These are phyloP conservation scores for Psilocybe subaeruginosa DNA, from an alignment of 768 basidiomycete genomes.

Conservation along the genomic window DNA sequence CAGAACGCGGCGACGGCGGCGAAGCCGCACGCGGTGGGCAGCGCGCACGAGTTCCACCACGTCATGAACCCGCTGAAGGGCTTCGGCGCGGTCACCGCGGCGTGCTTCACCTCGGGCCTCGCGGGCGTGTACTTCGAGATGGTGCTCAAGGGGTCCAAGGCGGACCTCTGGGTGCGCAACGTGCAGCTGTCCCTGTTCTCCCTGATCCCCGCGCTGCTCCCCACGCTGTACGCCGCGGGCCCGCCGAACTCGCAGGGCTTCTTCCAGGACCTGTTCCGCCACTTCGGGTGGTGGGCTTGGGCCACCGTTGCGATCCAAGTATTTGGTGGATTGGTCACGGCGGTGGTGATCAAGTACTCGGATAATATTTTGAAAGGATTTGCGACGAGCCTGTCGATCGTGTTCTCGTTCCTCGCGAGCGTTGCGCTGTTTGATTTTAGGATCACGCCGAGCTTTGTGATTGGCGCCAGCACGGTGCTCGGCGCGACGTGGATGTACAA, in stretches of 20 bases:
- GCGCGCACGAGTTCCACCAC: slow-evolving; percentile 72
- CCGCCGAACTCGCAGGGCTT: slow-evolving; percentile 48
- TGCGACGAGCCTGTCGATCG: slow-evolving; percentile 91
- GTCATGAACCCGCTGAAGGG: slow-evolving; percentile 87
- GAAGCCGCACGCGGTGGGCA: slow-evolving; percentile 53
- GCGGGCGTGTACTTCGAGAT: slow-evolving; percentile 99
- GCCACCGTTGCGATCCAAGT: slow-evolving; percentile 91
- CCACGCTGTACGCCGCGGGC: slow-evolving; percentile 61
- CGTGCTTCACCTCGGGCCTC: slow-evolving; percentile 95
- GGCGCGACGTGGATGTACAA: slow-evolving; percentile 96
- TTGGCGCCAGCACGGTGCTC: slow-evolving; percentile 86
- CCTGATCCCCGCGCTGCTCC: slow-evolving; percentile 84
- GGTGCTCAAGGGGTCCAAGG: slow-evolving; percentile 89
- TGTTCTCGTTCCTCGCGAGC: slow-evolving; percentile 92
- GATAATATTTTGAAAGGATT: slow-evolving; percentile 98
- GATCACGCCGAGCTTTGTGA: slow-evolving; percentile 85
- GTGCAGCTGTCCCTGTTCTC: slow-evolving; percentile 97
- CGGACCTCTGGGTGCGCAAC: slow-evolving; percentile 96
- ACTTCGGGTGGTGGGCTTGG: slow-evolving; percentile 96
- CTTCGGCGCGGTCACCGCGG: slow-evolving; percentile 87
- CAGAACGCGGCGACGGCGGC: slow-evolving; percentile 55
- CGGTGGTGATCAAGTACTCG: slow-evolving; percentile 95
- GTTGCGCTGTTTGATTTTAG: slow-evolving; percentile 90
- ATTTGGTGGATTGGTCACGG: slow-evolving; percentile 91
- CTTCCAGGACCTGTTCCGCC: slow-evolving; percentile 67